Conservation (phyloP, 306 rosid species). For the Bauhinia variegata region DNA sequence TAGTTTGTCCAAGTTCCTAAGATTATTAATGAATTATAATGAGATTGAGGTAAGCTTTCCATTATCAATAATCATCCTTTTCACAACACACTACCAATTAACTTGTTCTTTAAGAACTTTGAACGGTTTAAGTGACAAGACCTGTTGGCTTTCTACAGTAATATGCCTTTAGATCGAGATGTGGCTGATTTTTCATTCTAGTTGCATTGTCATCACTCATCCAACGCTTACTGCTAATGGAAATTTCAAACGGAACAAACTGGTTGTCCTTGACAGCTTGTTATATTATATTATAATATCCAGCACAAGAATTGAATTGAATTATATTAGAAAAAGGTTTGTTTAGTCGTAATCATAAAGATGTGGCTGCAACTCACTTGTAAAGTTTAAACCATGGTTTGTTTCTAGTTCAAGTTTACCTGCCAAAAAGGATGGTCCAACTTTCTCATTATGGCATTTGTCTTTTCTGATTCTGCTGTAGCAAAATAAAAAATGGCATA, state of each 20-base stretch:
- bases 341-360: not conserved
- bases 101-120: not conserved
- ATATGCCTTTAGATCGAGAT: slow-evolving; percentile 28
- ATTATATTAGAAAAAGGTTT: no score
- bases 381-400: no score
- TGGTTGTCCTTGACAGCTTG: not conserved
- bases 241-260: slow-evolving; percentile 8
- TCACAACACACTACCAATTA: not conserved
- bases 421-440: no score
- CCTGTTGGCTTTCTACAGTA: not conserved
- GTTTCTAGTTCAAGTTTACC: no score
- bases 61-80: not conserved
- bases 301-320: no score
- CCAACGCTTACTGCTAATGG: slow-evolving; percentile 1
- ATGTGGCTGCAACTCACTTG: not conserved
- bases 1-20: not conserved
- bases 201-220: slow-evolving; percentile 18
- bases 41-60: slow-evolving; percentile 29
- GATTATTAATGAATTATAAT: not conserved
- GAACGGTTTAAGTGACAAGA: slow-evolving; percentile 20
- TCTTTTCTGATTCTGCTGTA: no score
- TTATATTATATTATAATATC: no score
- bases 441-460: no score
- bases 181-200: slow-evolving; percentile 24
- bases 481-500: no score